These are phyloP conservation scores for Babesia microti DNA, from an alignment of 169 alveolate genomes.

Conservation along the genomic window DNA sequence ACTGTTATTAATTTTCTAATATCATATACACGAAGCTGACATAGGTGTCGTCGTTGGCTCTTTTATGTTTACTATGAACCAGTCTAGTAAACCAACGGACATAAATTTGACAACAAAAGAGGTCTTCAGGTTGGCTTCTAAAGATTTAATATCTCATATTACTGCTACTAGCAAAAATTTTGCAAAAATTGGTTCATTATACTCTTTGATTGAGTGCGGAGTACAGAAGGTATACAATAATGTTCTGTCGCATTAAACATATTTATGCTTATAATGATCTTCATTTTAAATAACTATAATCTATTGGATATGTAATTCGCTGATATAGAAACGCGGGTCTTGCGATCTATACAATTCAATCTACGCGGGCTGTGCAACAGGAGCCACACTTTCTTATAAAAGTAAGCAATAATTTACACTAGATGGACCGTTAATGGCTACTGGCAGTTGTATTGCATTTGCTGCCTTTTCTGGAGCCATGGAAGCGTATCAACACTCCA, in stretches of 20 bases:
- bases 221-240: constrained; percentile 52
- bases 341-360: constrained; percentile 54
- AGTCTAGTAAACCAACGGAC: constrained; percentile 7
- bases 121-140: constrained; percentile 12
- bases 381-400: constrained; percentile 51
- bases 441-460: constrained; percentile 57
- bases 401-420: constrained; percentile 18
- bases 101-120: constrained; percentile 2
- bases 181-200: constrained; percentile 56
- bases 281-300: constrained; percentile 2
- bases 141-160: constrained; percentile 16
- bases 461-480: constrained; percentile 59
- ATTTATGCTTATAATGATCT: too few species aligned
- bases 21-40: too few species aligned
- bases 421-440: constrained; percentile 46
- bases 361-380: constrained; percentile 65
- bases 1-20: background rate
- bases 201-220: constrained; percentile 56
- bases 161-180: constrained; percentile 26
- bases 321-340: constrained; percentile 13
- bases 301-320: background rate
- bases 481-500: constrained; percentile 30
- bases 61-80: constrained; percentile 31
- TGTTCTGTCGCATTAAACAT: too few species aligned
- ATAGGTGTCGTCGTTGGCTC: constrained; percentile 40